Conservation (phyloP, 2,329 filamentous ascomycete genomes). For the Ambrosiella cleistominuta region DNA sequence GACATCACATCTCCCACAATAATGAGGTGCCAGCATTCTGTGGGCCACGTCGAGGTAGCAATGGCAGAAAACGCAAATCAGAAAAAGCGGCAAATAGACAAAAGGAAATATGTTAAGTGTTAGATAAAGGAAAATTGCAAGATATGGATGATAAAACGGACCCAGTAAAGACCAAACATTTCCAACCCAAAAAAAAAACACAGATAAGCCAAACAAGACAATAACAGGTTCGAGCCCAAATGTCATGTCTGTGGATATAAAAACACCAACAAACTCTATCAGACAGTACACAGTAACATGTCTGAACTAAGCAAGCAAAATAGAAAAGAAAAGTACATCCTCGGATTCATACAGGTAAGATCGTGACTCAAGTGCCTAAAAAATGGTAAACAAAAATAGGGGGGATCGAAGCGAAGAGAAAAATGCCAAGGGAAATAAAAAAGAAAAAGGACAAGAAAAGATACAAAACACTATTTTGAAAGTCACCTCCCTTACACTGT, state of each 20-base stretch:
- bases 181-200: slow-evolving; percentile 6
- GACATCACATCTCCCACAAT: neutral
- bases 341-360: slow-evolving; percentile 12
- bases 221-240: slow-evolving; percentile 4
- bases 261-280: neutral
- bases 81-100: neutral
- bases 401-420: slow-evolving; percentile 11
- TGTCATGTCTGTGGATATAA: neutral
- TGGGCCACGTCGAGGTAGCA: neutral
- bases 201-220: slow-evolving; percentile 8
- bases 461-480: slow-evolving; percentile 7
- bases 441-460: slow-evolving; percentile 1
- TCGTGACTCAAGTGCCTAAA: slow-evolving; percentile 13
- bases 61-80: slow-evolving; percentile 8
- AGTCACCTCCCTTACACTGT: slow-evolving; percentile 6
- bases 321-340: slow-evolving; percentile 11
- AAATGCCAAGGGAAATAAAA: slow-evolving; percentile 15
- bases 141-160: neutral
- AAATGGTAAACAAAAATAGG: slow-evolving; percentile 10
- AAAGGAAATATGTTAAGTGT: slow-evolving; percentile 2
- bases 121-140: neutral
- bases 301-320: slow-evolving; percentile 8
- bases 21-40: neutral
- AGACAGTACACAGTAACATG: neutral
- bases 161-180: neutral